Percentiles rank a stretch among this genome's conserved stretches.
These are phyloP conservation scores for Coprinopsis marcescibilis DNA, from an alignment of 768 basidiomycete genomes.

Conservation along the genomic window DNA sequence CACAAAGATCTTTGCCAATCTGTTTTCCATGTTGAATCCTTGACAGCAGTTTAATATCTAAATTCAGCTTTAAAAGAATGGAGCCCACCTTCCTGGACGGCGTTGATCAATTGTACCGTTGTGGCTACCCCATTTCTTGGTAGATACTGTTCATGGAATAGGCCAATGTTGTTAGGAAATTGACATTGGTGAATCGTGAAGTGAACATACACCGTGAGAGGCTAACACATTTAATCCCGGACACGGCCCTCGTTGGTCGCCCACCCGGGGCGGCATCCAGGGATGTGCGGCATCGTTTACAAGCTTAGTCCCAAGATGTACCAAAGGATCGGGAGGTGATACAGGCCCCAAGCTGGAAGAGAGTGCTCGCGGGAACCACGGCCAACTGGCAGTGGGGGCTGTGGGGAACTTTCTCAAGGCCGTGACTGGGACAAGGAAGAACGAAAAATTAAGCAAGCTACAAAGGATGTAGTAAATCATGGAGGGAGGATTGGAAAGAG, in stretches of 20 bases:
- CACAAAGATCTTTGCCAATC: constrained; percentile 12
- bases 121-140: constrained; percentile 8
- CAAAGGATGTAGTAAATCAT: too few relatives aligned
- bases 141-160: constrained; percentile 8
- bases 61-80: neutral
- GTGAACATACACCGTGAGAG: constrained; percentile 14
- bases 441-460: too few relatives aligned
- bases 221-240: constrained; percentile 18
- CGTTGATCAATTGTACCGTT: constrained; percentile 7
- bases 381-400: too few relatives aligned
- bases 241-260: constrained; percentile 17
- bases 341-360: too few relatives aligned
- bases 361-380: too few relatives aligned
- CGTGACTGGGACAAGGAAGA: too few relatives aligned
- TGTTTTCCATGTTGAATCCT: constrained; percentile 17
- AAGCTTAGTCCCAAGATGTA: constrained; percentile 12
- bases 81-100: constrained; percentile 11
- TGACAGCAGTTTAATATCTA: neutral
- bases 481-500: too few relatives aligned
- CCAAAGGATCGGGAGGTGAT: neutral
- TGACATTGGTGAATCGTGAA: too few relatives aligned
- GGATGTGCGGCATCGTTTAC: constrained; percentile 15
- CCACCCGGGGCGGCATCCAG: constrained; percentile 13
- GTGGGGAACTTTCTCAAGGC: too few relatives aligned
- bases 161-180: neutral